phyloP scores from a whole-genome alignment of 305 asterid species.

The Withania somnifera region DNA sequence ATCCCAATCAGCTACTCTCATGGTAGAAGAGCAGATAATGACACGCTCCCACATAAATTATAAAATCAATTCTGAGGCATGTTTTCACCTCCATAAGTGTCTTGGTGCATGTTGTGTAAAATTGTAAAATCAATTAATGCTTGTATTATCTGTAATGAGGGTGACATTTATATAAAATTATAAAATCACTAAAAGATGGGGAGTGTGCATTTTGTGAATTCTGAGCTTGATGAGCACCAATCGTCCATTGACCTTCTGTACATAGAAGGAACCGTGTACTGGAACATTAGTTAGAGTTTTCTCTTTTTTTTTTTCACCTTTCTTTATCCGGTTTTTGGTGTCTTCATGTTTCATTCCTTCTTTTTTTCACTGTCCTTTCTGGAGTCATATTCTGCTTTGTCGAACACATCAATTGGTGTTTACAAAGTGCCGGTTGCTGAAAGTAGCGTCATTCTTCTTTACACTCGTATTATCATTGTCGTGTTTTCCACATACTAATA shows the following conservation, averaged over 20 bases:
- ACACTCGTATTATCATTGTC: neutral
- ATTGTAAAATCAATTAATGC: too few relatives aligned
- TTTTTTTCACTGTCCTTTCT: neutral
- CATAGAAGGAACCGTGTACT: neutral
- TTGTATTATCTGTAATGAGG: neutral
- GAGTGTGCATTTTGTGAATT: neutral
- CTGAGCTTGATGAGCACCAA: neutral
- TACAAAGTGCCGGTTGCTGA: neutral
- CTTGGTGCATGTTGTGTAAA: too few relatives aligned
- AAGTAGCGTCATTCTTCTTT: neutral
- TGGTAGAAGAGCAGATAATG: too few relatives aligned
- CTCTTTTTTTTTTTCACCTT: neutral
- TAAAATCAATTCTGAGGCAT: too few relatives aligned
- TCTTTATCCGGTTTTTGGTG: neutral
- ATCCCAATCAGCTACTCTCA: too few relatives aligned
- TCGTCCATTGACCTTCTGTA: neutral
- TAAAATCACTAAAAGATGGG: neutral
- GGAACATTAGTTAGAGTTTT: neutral
- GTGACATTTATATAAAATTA: neutral
- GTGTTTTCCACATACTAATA: neutral
- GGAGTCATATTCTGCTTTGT: neutral
- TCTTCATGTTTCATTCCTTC: neutral
- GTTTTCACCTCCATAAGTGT: too few relatives aligned
- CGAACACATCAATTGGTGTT: neutral
- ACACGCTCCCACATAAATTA: too few relatives aligned